Evolutionary conservation across 305 asterid genomes (phyloP).

Genomic region (Monarda citriodora): DNA sequence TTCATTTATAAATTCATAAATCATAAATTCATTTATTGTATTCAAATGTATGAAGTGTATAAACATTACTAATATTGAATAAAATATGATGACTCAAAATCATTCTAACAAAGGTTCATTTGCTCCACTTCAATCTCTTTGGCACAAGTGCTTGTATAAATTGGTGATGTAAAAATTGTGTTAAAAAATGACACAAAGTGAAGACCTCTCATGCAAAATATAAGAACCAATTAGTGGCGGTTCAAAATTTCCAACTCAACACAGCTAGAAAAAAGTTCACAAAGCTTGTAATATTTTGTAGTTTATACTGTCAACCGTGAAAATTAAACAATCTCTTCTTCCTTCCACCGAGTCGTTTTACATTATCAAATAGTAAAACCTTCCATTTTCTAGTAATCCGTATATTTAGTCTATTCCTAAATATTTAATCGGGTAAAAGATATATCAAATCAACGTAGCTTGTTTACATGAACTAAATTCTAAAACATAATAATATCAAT

Average conservation of each 20-base stretch:
- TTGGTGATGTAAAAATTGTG: slow-evolving; percentile 9
- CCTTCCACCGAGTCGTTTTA: slow-evolving; percentile 3
- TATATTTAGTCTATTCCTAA: slow-evolving; percentile 3
- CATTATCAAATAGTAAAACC: slow-evolving; percentile 4
- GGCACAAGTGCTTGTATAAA: slow-evolving; percentile 11
- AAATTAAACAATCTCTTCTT: not conserved
- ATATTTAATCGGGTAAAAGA: slow-evolving; percentile 14
- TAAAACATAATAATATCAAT: not conserved
- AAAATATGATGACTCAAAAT: too few relatives aligned
- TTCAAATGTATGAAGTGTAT: too few relatives aligned
- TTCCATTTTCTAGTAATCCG: not conserved
- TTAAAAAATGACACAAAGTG: slow-evolving; percentile 7
- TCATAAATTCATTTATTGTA: too few relatives aligned
- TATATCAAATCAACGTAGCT: not conserved
- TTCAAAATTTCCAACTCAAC: slow-evolving; percentile 9
- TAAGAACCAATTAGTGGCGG: not conserved
- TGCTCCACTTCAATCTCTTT: slow-evolving; percentile 9
- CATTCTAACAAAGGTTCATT: too few relatives aligned
- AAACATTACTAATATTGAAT: too few relatives aligned
- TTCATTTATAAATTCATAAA: too few relatives aligned
- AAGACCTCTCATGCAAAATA: not conserved
- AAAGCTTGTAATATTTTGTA: not conserved
- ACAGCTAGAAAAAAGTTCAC: not conserved
- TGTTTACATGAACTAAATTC: slow-evolving; percentile 1
- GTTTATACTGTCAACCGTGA: slow-evolving; percentile 3